Conservation (phyloP, 768 basidiomycete species). For the Coprinopsis strossmayeri region DNA sequence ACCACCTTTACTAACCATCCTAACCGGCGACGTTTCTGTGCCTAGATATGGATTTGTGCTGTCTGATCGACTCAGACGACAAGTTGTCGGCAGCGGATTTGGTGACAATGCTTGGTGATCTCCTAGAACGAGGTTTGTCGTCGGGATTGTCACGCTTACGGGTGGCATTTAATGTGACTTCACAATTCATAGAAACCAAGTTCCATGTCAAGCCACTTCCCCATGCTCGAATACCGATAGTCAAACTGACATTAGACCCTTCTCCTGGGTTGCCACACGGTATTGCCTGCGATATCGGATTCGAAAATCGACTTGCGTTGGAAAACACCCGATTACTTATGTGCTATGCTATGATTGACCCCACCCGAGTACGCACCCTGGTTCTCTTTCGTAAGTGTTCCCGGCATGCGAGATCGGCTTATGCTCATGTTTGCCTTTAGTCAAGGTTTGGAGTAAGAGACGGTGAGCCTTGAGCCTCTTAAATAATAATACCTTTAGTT, state of each 20-base stretch:
- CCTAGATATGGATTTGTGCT: slow-evolving; percentile 97
- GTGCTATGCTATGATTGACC: slow-evolving; percentile 97
- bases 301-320: slow-evolving; percentile 93
- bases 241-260: slow-evolving; percentile 90
- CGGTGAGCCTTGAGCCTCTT: slow-evolving; percentile 44
- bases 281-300: slow-evolving; percentile 97
- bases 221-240: slow-evolving; percentile 96
- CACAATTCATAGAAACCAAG: slow-evolving; percentile 65
- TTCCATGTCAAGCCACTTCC: slow-evolving; percentile 95
- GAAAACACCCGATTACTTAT: slow-evolving; percentile 95
- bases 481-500: slow-evolving; percentile 2
- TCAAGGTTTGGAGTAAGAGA: slow-evolving; percentile 99
- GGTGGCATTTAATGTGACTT: slow-evolving; percentile 3
- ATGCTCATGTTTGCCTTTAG: slow-evolving; percentile 32
- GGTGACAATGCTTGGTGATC: slow-evolving; percentile 88
- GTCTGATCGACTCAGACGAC: slow-evolving; percentile 85
- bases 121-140: slow-evolving; percentile 83
- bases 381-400: slow-evolving; percentile 87
- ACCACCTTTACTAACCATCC: neutral
- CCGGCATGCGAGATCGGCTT: slow-evolving; percentile 13
- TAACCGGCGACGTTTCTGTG: slow-evolving; percentile 4
- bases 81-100: slow-evolving; percentile 80
- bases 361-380: slow-evolving; percentile 85
- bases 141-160: neutral
- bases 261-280: slow-evolving; percentile 76